These are phyloP conservation scores for Alternaria sp. DNA, from an alignment of 2,329 filamentous ascomycete genomes.

Conservation along the genomic window DNA sequence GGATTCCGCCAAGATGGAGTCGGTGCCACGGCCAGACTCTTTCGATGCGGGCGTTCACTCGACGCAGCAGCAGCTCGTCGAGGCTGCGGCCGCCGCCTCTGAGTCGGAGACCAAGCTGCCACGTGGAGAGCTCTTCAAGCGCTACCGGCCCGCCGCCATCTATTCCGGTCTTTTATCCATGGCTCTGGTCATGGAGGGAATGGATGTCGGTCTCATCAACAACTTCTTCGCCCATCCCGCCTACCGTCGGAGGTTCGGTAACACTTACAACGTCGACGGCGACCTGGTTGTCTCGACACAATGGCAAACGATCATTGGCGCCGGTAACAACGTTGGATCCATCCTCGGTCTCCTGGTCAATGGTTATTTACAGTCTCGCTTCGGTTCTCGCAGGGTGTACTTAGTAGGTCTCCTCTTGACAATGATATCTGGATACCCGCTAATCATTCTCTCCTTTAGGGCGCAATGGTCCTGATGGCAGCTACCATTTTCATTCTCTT, in stretches of 20 bases:
- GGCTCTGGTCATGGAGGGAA: constrained; percentile 87
- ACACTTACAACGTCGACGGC: constrained; percentile 36
- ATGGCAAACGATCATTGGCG: constrained; percentile 53
- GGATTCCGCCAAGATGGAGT: constrained; percentile 12
- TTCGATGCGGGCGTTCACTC: constrained; percentile 12
- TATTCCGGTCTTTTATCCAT: constrained; percentile 85
- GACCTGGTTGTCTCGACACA: constrained; percentile 46
- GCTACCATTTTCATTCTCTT: constrained; percentile 53
- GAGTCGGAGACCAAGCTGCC: constrained; percentile 20
- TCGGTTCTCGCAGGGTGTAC: constrained; percentile 52
- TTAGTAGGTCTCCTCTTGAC: constrained; percentile 47
- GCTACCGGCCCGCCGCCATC: constrained; percentile 63
- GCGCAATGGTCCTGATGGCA: constrained; percentile 29
- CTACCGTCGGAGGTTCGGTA: constrained; percentile 51
- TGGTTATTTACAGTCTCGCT: constrained; percentile 50
- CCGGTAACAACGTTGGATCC: constrained; percentile 51
- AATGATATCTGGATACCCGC: constrained; percentile 17
- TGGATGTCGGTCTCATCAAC: constrained; percentile 79
- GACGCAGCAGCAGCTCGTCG: constrained; percentile 26
- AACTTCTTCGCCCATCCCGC: constrained; percentile 69
- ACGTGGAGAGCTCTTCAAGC: constrained; percentile 24
- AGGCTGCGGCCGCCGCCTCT: constrained; percentile 17
- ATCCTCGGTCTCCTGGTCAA: constrained; percentile 51
- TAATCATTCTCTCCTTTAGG: constrained; percentile 15
- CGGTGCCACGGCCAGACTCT: constrained; percentile 12